A percentile compares a stretch with the other conserved stretches of the same genome.
phyloP scores from a whole-genome alignment of 495 filamentous ascomycete species.

The Tetracladium setigerum region DNA sequence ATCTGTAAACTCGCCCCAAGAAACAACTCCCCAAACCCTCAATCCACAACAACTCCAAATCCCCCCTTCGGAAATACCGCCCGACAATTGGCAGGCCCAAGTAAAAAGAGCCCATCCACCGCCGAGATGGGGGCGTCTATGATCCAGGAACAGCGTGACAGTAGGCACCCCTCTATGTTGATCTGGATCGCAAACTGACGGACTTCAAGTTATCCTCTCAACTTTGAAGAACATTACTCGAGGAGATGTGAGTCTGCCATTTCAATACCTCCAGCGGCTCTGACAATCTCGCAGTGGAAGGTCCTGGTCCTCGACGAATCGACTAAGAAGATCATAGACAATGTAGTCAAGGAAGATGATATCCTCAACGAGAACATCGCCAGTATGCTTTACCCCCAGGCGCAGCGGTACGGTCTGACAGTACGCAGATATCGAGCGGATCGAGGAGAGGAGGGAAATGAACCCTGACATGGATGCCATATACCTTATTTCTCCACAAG shows the following conservation, averaged over 20 bases:
- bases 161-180: constrained; percentile 20
- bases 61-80: no score
- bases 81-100: no score
- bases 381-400: constrained; percentile 47
- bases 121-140: constrained; percentile 31
- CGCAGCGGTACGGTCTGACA: constrained; percentile 17
- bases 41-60: no score
- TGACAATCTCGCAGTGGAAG: constrained; percentile 68
- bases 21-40: no score
- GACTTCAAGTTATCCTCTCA: constrained; percentile 40
- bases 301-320: constrained; percentile 79
- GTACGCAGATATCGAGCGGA: constrained; percentile 74
- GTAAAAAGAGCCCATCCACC: neutral
- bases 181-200: neutral
- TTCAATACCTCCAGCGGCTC: constrained; percentile 7
- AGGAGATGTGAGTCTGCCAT: constrained; percentile 39
- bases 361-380: constrained; percentile 93
- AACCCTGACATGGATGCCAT: constrained; percentile 89
- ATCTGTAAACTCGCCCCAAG: no score
- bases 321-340: constrained; percentile 75
- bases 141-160: constrained; percentile 36
- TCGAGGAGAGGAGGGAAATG: constrained; percentile 71
- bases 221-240: constrained; percentile 45
- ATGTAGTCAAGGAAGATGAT: constrained; percentile 86
- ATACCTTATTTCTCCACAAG: constrained; percentile 77